A percentile compares a stretch with the other conserved stretches of the same genome.
Evolutionary conservation across 352 stramenopile species (phyloP).

Genomic region (Pythium monospermum): DNA sequence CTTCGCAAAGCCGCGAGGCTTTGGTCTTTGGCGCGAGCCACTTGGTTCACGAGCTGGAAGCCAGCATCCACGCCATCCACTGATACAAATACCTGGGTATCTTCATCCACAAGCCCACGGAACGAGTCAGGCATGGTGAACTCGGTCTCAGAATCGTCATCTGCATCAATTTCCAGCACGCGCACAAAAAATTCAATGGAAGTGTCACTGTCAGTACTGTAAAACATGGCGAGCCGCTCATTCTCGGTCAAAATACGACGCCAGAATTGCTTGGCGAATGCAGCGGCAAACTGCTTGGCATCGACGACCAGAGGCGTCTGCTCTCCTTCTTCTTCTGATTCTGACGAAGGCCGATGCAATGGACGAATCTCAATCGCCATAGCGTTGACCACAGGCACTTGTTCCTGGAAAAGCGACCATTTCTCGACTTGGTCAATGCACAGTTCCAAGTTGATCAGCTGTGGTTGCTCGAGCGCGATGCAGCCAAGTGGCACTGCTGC

Average conservation of each 20-base stretch:
- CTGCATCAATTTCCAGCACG: constrained; percentile 62
- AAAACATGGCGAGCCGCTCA: constrained; percentile 60
- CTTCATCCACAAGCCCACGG: constrained; percentile 55
- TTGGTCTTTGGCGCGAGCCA: constrained; percentile 14
- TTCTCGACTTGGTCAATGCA: constrained; percentile 64
- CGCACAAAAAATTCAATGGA: constrained; percentile 66
- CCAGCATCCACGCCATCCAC: constrained; percentile 33
- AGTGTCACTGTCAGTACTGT: constrained; percentile 31
- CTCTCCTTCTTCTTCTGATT: constrained; percentile 6
- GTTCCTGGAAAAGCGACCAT: constrained; percentile 72
- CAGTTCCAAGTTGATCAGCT: constrained; percentile 80
- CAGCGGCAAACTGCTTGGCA: constrained; percentile 40
- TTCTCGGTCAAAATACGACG: constrained; percentile 75
- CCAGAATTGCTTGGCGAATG: constrained; percentile 50
- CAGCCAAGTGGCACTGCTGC: constrained; percentile 33
- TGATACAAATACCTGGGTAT: constrained; percentile 53
- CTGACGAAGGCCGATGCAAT: constrained; percentile 22
- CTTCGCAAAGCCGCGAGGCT: constrained; percentile 41
- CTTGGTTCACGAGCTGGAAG: constrained; percentile 44
- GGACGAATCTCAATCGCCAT: constrained; percentile 72
- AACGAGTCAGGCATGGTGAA: constrained; percentile 85
- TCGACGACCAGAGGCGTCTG: constrained; percentile 42
- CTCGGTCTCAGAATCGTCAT: constrained; percentile 71
- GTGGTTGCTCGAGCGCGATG: constrained; percentile 55
- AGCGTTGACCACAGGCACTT: constrained; percentile 31